Conservation (phyloP, 805 yeast species). For the Starmerella cellae region DNA sequence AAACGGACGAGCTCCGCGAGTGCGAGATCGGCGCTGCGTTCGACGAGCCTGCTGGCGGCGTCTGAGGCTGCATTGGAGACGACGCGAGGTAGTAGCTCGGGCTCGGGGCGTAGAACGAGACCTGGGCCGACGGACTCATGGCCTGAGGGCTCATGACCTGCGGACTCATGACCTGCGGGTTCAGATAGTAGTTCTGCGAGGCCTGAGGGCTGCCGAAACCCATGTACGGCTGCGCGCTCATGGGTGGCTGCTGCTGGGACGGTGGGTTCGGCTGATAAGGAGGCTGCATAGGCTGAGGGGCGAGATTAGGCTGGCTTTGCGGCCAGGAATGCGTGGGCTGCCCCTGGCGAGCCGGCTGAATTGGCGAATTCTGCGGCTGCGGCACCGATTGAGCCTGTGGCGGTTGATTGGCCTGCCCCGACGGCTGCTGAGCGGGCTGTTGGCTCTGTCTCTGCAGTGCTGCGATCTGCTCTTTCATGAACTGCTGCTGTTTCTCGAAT, state of each 20-base stretch:
- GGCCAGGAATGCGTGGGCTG: background rate
- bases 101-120: constrained; percentile 2
- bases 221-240: background rate
- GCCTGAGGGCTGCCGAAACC: background rate
- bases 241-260: background rate
- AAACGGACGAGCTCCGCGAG: constrained; percentile 1
- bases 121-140: constrained; percentile 5
- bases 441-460: constrained; percentile 43
- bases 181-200: background rate
- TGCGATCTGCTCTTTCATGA: constrained; percentile 54
- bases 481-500: constrained; percentile 56
- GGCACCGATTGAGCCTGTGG: background rate
- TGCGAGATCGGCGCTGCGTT: background rate
- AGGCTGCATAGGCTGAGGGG: background rate
- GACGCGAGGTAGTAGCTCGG: background rate
- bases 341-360: background rate
- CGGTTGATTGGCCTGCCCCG: background rate
- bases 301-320: background rate
- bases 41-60: background rate
- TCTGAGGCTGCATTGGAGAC: background rate
- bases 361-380: background rate
- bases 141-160: constrained; percentile 3
- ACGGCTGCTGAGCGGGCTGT: background rate
- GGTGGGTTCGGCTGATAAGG: background rate
- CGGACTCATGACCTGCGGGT: background rate